Percentiles rank a stretch among this genome's conserved stretches.
phyloP scores from a whole-genome alignment of 805 yeast species.

The Candida railenensis region DNA sequence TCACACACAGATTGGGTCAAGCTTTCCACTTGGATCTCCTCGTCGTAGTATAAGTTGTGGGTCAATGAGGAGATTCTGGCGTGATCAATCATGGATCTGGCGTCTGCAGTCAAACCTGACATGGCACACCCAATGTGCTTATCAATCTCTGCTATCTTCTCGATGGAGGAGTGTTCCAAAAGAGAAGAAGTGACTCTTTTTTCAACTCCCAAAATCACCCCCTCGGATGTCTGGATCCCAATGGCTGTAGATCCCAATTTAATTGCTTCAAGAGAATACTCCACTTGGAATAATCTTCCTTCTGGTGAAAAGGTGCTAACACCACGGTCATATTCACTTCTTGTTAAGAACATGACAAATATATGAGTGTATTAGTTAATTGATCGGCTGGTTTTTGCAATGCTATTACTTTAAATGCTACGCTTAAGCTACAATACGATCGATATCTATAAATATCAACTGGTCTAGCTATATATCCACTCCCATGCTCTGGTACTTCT shows the following conservation, averaged over 20 bases:
- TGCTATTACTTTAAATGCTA: too few species aligned
- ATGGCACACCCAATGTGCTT: slow-evolving; percentile 96
- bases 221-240: slow-evolving; percentile 93
- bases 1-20: slow-evolving; percentile 97
- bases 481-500: too few species aligned
- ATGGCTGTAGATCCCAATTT: slow-evolving; percentile 97
- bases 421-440: background rate
- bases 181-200: slow-evolving; percentile 92
- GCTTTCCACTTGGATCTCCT: slow-evolving; percentile 86
- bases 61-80: slow-evolving; percentile 89
- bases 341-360: slow-evolving; percentile 82
- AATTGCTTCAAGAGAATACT: slow-evolving; percentile 95
- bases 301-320: slow-evolving; percentile 98
- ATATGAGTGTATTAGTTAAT: background rate
- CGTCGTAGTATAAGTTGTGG: slow-evolving; percentile 88
- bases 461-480: background rate
- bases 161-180: slow-evolving; percentile 89
- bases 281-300: slow-evolving; percentile 97
- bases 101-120: slow-evolving; percentile 98
- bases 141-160: slow-evolving; percentile 94
- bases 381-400: too few species aligned
- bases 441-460: background rate
- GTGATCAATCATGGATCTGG: slow-evolving; percentile 97
- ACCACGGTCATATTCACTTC: slow-evolving; percentile 99
- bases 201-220: slow-evolving; percentile 95